Evolutionary conservation across 2,329 filamentous ascomycete species (phyloP), one percentile per base, ranked within the genome.

Genomic region (Cladophialophora immunda): DNA sequence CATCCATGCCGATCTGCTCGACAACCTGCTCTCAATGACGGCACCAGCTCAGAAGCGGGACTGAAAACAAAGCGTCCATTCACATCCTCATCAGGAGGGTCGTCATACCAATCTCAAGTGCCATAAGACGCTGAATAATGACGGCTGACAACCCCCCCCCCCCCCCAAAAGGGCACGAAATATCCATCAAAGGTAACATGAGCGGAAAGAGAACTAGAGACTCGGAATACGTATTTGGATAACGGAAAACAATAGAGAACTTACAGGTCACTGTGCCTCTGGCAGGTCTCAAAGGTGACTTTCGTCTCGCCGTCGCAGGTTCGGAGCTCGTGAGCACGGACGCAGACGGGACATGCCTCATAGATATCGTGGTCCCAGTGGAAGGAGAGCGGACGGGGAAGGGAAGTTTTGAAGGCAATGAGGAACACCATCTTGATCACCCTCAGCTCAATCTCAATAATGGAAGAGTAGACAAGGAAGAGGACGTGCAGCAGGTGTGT

Each of bases 281-380:
- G 38, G 30, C 68, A 70, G 9, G 66, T 36, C 59, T 68, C 29
- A 29, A 68, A 70, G 8, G 45, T 64, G 25, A 68, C 53, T 19
- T 8, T 56, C 7, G 65, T 68, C 34, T 70, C 56, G 6, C 68
- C 68, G n/a, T 68, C 50, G 34, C 68, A 70, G 19, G 58, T 62
- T 9, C 68, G 60, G 17, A 63, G 32, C 32, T 70, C 68, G 34
- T 68, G 65, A 55, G 65, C 68, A 34, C 65, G 62, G 4, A 64
- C 58, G 27, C 68, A 70, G 4, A 11, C 32, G 4, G 63, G 55
- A 45, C 68, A 70, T 4, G 61, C 65, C 65, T 68, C 55, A 47
- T 64, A 68, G 32, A 54, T 53, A 27, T 65, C 47, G 4, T 38
- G 38, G 19, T 41, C 58, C 62, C 62, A 70, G 25, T 68, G 45